phyloP scores from a whole-genome alignment of 1,139 yeast genomes.

The Yamadazyma diddensiae region DNA sequence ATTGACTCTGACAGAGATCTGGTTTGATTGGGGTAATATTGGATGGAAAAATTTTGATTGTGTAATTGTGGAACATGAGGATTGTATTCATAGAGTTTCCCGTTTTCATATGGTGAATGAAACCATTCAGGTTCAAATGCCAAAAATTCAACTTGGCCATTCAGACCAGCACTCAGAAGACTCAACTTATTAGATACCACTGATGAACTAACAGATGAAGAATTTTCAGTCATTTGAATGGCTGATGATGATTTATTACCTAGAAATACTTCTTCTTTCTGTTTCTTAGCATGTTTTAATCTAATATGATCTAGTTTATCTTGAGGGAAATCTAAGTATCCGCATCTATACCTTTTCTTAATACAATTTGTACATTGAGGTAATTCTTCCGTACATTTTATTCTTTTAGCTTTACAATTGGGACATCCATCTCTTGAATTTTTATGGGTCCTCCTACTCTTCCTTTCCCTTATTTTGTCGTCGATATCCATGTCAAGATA shows the following conservation, averaged over 20 bases:
- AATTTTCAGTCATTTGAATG: not conserved
- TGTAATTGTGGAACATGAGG: too few species aligned
- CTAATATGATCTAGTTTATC: conserved; percentile 35
- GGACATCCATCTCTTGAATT: conserved; percentile 49
- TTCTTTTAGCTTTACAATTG: conserved; percentile 42
- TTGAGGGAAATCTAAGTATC: conserved; percentile 40
- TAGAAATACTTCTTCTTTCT: conserved; percentile 9
- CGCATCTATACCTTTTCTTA: conserved; percentile 39
- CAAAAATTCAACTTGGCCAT: not conserved
- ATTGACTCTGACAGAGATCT: too few species aligned
- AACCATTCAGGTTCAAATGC: not conserved
- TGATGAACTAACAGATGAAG: not conserved
- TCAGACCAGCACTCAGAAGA: not conserved
- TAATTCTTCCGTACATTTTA: conserved; percentile 44
- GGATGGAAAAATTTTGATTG: too few species aligned
- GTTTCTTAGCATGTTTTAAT: conserved; percentile 29
- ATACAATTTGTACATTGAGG: conserved; percentile 42
- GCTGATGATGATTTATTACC: not conserved
- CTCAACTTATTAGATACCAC: not conserved
- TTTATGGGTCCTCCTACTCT: conserved; percentile 43
- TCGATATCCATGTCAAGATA: conserved; percentile 3
- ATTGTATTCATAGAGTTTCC: too few species aligned
- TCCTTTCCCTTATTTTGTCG: conserved; percentile 21
- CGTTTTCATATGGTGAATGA: too few species aligned
- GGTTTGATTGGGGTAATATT: too few species aligned